A percentile compares a stretch with the other conserved stretches of the same genome.
phyloP scores from a whole-genome alignment of 495 filamentous ascomycete species.

The Podospora appendiculata region DNA sequence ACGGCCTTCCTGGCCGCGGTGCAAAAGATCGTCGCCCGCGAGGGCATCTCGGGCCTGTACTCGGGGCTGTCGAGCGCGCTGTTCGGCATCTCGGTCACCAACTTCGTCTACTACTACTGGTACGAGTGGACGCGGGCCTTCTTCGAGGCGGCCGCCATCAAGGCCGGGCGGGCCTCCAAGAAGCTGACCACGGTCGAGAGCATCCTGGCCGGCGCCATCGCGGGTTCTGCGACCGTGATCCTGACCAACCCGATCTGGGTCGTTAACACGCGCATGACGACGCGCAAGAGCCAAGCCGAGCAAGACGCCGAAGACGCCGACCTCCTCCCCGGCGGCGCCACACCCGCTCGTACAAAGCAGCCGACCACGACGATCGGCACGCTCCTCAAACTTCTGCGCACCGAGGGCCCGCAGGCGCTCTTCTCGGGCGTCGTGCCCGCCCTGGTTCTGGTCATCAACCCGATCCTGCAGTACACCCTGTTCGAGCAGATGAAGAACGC shows the following conservation, averaged over 20 bases:
- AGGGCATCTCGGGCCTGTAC: slow-evolving; percentile 82
- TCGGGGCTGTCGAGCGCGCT: slow-evolving; percentile 84
- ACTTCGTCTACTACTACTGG: slow-evolving; percentile 99
- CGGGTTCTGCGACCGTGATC: slow-evolving; percentile 87
- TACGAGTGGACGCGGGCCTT: slow-evolving; percentile 93
- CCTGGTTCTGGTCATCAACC: slow-evolving; percentile 90
- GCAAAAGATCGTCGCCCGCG: slow-evolving; percentile 79
- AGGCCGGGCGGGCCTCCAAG: slow-evolving; percentile 66
- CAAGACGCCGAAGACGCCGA: slow-evolving; percentile 50
- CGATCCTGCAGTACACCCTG: slow-evolving; percentile 96
- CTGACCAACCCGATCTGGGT: slow-evolving; percentile 99
- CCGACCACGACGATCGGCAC: slow-evolving; percentile 78
- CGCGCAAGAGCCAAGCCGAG: slow-evolving; percentile 49
- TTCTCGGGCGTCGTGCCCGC: slow-evolving; percentile 92
- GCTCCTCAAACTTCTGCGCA: slow-evolving; percentile 61
- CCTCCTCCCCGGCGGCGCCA: slow-evolving; percentile 16
- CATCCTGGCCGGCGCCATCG: slow-evolving; percentile 93
- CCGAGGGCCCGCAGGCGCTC: slow-evolving; percentile 75
- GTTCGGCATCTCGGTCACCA: slow-evolving; percentile 96
- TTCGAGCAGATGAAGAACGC: slow-evolving; percentile 90
- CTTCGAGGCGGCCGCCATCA: slow-evolving; percentile 74
- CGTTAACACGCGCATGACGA: slow-evolving; percentile 96
- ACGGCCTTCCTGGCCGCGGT: slow-evolving; percentile 73
- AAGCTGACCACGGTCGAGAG: slow-evolving; percentile 84
- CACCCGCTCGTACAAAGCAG: slow-evolving; percentile 19